phyloP scores from a whole-genome alignment of 2,329 filamentous ascomycete genomes.

The Trichoderma afroharzianum region DNA sequence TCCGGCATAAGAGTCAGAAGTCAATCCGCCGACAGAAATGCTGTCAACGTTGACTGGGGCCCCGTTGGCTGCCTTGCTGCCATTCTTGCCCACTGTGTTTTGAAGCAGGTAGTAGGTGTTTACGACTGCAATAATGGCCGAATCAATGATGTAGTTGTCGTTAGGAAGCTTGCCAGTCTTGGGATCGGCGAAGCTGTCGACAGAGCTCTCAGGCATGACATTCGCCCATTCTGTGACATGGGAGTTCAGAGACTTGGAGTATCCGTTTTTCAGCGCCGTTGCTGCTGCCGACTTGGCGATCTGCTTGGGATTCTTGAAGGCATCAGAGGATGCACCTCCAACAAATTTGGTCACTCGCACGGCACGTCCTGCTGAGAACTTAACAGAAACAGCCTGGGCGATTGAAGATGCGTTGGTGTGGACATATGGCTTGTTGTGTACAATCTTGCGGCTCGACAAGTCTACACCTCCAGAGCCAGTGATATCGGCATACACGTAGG shows the following conservation, averaged over 20 bases:
- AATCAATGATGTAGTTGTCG: conserved; percentile 53
- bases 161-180: conserved; percentile 54
- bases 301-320: conserved; percentile 54
- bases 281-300: conserved; percentile 54
- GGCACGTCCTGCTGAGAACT: conserved; percentile 49
- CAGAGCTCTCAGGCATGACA: conserved; percentile 57
- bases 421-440: conserved; percentile 46
- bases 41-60: conserved; percentile 33
- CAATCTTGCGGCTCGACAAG: conserved; percentile 38
- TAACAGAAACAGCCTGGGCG: conserved; percentile 55
- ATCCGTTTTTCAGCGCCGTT: conserved; percentile 47
- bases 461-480: conserved; percentile 33
- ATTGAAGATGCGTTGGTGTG: conserved; percentile 60
- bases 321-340: conserved; percentile 65
- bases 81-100: conserved; percentile 40
- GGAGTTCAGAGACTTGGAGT: conserved; percentile 47
- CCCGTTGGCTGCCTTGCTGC: conserved; percentile 45
- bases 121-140: conserved; percentile 49
- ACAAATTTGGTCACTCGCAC: conserved; percentile 63
- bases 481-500: conserved; percentile 46
- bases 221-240: conserved; percentile 61
- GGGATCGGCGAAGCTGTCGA: conserved; percentile 57
- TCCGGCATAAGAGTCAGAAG: conserved; percentile 29
- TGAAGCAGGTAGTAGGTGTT: conserved; percentile 56
- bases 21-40: conserved; percentile 27